Evolutionary conservation across 352 stramenopile species (phyloP).

Genomic region (Phytophthora citrophthora): DNA sequence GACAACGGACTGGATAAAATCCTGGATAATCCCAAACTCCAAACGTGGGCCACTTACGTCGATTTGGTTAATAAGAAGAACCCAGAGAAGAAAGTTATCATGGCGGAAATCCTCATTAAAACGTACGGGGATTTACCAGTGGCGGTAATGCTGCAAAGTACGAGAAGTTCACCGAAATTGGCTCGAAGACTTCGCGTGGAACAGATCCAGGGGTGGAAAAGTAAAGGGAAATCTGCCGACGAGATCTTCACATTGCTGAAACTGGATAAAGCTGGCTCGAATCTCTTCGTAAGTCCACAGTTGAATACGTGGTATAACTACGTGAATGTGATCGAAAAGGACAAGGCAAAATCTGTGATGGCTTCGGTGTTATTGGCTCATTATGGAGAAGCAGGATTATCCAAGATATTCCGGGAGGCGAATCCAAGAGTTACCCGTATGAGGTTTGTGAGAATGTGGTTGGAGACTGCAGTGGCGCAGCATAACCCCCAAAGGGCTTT

Average conservation of each 20-base stretch:
- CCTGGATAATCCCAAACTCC: slow-evolving; percentile 6
- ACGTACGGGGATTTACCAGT: slow-evolving; percentile 15
- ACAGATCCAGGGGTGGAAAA: neutral
- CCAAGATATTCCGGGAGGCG: slow-evolving; percentile 1
- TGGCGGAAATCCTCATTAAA: slow-evolving; percentile 1
- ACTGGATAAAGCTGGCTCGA: slow-evolving; percentile 1
- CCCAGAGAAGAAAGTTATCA: slow-evolving; percentile 5
- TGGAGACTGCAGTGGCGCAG: slow-evolving; percentile 1
- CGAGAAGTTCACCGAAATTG: slow-evolving; percentile 3
- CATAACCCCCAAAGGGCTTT: neutral
- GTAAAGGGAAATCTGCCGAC: neutral
- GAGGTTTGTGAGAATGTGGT: slow-evolving; percentile 1
- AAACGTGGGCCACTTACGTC: slow-evolving; percentile 10
- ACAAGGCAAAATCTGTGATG: neutral
- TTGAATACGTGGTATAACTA: slow-evolving; percentile 13
- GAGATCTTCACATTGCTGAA: slow-evolving; percentile 4
- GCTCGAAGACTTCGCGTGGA: neutral
- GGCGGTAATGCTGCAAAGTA: neutral
- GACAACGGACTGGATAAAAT: slow-evolving; percentile 2
- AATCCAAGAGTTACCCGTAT: neutral
- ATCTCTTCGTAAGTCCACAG: slow-evolving; percentile 2
- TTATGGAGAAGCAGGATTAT: slow-evolving; percentile 3
- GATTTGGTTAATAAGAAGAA: slow-evolving; percentile 16
- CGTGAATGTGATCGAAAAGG: neutral
- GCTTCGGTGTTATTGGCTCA: neutral